phyloP scores from a whole-genome alignment of 495 filamentous ascomycete genomes.

The Tuber magnatum region DNA sequence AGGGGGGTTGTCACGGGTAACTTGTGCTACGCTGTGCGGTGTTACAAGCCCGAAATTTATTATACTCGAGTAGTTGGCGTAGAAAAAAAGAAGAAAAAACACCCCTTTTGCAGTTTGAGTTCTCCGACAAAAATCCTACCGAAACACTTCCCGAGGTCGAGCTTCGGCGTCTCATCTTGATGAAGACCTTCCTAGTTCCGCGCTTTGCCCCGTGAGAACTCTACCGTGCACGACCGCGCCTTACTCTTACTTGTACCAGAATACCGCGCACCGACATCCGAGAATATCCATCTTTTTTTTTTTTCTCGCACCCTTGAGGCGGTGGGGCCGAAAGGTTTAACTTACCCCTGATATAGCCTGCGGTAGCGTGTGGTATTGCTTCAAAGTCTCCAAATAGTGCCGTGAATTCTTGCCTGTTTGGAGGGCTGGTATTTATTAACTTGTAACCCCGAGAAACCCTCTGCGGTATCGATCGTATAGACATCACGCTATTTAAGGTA shows the following conservation, averaged over 20 bases:
- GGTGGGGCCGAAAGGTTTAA: not conserved
- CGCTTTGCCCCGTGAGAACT: not conserved
- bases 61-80: not conserved
- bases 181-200: constrained; percentile 1
- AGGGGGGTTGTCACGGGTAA: not conserved
- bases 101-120: not conserved
- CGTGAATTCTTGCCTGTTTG: not conserved
- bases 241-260: not conserved
- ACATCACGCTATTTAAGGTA: not conserved
- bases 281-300: not conserved
- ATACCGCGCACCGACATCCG: not conserved
- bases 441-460: not conserved
- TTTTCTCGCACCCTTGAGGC: not conserved
- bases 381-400: not conserved
- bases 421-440: not conserved
- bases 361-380: not conserved
- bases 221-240: not conserved
- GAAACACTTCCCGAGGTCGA: constrained; percentile 1
- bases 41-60: not conserved
- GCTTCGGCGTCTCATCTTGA: not conserved
- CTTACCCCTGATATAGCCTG: not conserved
- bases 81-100: not conserved
- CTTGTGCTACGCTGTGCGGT: not conserved
- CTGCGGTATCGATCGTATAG: not conserved
- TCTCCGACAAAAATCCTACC: not conserved